Conservation (phyloP, 23 red algal species). For the Gracilariopsis chorda region DNA sequence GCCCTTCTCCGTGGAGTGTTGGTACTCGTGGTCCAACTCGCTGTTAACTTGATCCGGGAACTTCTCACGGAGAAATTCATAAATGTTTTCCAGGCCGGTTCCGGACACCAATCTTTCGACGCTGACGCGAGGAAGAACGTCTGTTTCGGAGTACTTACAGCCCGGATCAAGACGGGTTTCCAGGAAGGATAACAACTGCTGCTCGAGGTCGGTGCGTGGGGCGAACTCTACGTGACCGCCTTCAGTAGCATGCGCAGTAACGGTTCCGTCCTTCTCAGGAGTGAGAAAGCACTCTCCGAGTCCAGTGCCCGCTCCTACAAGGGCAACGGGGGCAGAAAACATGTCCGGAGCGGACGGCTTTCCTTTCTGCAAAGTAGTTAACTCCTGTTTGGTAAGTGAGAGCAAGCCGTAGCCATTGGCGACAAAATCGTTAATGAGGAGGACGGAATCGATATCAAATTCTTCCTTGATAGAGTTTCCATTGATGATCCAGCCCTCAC, state of each 20-base stretch:
- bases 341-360: conserved; percentile 10
- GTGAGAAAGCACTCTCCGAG: conserved; percentile 95
- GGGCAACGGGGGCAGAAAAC: conserved; percentile 34
- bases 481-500: conserved; percentile 95
- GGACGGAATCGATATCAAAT: conserved; percentile 68
- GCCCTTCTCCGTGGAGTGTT: conserved; percentile 67
- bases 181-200: conserved; percentile 73
- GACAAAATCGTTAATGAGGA: conserved; percentile 94
- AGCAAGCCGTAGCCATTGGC: conserved; percentile 91
- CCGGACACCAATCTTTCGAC: conserved; percentile 96
- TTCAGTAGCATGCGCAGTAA: conserved; percentile 77
- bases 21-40: conserved; percentile 59
- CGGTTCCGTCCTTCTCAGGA: conserved; percentile 29
- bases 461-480: conserved; percentile 63
- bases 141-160: neutral
- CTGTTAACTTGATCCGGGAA: conserved; percentile 74
- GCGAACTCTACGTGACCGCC: conserved; percentile 99
- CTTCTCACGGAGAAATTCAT: conserved; percentile 82
- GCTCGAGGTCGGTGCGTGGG: conserved; percentile 72
- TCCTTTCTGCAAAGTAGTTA: conserved; percentile 69
- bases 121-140: conserved; percentile 70
- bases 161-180: conserved; percentile 55
- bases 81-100: conserved; percentile 91
- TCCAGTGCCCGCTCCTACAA: conserved; percentile 93
- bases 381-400: conserved; percentile 67